Conservation (phyloP, 2,329 filamentous ascomycete genomes). For the Colletotrichum shisoi region DNA sequence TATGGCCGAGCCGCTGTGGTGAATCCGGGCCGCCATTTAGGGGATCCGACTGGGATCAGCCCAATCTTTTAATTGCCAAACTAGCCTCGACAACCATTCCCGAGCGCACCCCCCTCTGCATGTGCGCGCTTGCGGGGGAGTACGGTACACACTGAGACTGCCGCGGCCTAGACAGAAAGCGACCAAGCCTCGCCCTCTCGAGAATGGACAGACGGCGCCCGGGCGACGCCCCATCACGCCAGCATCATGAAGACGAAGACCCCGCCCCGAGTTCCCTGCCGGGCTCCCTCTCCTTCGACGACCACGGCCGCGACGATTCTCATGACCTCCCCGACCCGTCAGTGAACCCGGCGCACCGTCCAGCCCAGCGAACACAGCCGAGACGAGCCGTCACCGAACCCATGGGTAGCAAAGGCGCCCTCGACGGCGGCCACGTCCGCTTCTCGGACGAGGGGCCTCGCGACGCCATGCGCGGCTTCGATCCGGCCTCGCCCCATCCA, state of each 20-base stretch:
- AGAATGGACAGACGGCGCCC: constrained; percentile 28
- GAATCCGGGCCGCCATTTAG: constrained; percentile 34
- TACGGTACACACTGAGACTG: constrained; percentile 12
- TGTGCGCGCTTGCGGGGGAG: constrained; percentile 5
- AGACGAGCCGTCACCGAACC: constrained; percentile 38
- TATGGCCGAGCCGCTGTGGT: constrained; percentile 31
- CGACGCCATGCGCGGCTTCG: constrained; percentile 34
- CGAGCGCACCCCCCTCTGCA: constrained; percentile 22
- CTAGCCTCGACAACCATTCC: constrained; percentile 22
- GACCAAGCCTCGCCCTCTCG: constrained; percentile 19
- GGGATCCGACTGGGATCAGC: constrained; percentile 30
- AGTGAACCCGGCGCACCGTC: constrained; percentile 30
- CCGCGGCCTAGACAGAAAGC: constrained; percentile 32
- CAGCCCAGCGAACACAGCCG: constrained; percentile 27
- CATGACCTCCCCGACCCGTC: constrained; percentile 22
- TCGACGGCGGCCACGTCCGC: constrained; percentile 41
- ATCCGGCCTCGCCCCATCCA: constrained; percentile 19
- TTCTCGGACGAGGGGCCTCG: constrained; percentile 43
- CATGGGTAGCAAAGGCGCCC: constrained; percentile 33
- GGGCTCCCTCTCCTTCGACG: constrained; percentile 16
- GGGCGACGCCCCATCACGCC: constrained; percentile 27
- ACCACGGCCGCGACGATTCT: constrained; percentile 8
- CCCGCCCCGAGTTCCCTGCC: constrained; percentile 21
- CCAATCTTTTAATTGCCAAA: constrained; percentile 13
- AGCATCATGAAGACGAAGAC: constrained; percentile 31